phyloP scores from a whole-genome alignment of 2,329 filamentous ascomycete species.

The Nemania serpens region DNA sequence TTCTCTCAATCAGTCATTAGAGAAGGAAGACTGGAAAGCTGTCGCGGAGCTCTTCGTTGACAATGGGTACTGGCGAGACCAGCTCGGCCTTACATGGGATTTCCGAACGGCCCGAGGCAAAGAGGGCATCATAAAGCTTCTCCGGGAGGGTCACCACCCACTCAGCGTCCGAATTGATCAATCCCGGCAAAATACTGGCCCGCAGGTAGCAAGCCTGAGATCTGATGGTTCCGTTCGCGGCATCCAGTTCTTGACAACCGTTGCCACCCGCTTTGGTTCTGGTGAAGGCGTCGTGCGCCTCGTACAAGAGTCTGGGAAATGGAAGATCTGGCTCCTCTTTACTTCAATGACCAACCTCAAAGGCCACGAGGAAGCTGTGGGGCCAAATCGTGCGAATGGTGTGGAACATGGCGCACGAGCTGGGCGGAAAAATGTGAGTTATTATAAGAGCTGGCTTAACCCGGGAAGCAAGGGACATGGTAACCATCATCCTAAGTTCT shows the following conservation, averaged over 20 bases:
- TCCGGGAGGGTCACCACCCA: conserved; percentile 40
- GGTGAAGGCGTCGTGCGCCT: conserved; percentile 58
- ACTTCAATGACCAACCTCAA: conserved; percentile 53
- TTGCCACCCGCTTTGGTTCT: conserved; percentile 51
- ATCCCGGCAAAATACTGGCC: conserved; percentile 46
- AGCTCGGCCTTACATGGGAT: conserved; percentile 60
- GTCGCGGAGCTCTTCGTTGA: conserved; percentile 52
- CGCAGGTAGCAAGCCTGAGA: conserved; percentile 50
- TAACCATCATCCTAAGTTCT: not conserved
- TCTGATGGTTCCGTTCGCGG: conserved; percentile 50
- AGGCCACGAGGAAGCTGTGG: conserved; percentile 49
- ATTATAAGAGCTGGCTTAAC: not conserved
- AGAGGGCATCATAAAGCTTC: conserved; percentile 45
- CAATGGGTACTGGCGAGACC: conserved; percentile 62
- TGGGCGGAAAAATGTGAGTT: conserved; percentile 50
- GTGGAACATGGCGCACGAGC: conserved; percentile 52
- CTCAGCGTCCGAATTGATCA: conserved; percentile 47
- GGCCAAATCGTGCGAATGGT: conserved; percentile 51
- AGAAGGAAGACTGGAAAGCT: conserved; percentile 40
- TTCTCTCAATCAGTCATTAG: conserved; percentile 46
- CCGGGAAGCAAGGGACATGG: not conserved
- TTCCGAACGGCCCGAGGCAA: conserved; percentile 57
- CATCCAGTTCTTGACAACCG: conserved; percentile 54
- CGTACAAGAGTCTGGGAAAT: conserved; percentile 45
- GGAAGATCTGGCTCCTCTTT: conserved; percentile 58